Evolutionary conservation across 2,329 filamentous ascomycete species (phyloP).

Genomic region (Malbranchea zuffiana): DNA sequence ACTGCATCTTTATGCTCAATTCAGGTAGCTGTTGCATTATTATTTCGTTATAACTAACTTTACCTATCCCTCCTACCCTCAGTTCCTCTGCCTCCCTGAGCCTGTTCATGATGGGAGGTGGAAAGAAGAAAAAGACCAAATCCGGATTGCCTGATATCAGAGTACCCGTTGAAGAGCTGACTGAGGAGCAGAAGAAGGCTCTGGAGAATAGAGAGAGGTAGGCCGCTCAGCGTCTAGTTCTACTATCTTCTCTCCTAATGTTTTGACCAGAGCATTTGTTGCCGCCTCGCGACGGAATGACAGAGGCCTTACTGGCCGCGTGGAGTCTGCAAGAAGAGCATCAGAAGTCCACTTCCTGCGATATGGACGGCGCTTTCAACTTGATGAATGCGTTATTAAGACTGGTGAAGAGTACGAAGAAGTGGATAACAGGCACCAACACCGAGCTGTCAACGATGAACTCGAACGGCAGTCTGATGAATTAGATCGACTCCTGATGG

Average conservation of each 20-base stretch:
- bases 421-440: slow-evolving; percentile 62
- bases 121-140: too few relatives aligned
- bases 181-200: too few relatives aligned
- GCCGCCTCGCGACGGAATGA: slow-evolving; percentile 81
- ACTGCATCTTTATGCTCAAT: too few relatives aligned
- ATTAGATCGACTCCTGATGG: too few relatives aligned
- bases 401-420: slow-evolving; percentile 97
- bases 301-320: slow-evolving; percentile 72
- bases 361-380: slow-evolving; percentile 69
- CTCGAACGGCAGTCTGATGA: slow-evolving; percentile 20
- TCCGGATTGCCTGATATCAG: too few relatives aligned
- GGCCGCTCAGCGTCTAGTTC: slow-evolving; percentile 6
- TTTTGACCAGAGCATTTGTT: slow-evolving; percentile 63
- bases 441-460: slow-evolving; percentile 30
- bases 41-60: too few relatives aligned
- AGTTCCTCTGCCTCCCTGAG: too few relatives aligned
- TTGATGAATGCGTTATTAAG: slow-evolving; percentile 75
- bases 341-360: slow-evolving; percentile 85
- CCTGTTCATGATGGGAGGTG: too few relatives aligned
- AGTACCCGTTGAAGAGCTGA: too few relatives aligned
- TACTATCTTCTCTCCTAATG: slow-evolving; percentile 14
- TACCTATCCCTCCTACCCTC: too few relatives aligned
- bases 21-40: too few relatives aligned
- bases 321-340: slow-evolving; percentile 76
- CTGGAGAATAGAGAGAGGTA: slow-evolving; percentile 38